Evolutionary conservation across 495 filamentous ascomycete genomes (phyloP), one percentile per base, ranked within the genome.

Genomic region (Annulohypoxylon moriforme): DNA sequence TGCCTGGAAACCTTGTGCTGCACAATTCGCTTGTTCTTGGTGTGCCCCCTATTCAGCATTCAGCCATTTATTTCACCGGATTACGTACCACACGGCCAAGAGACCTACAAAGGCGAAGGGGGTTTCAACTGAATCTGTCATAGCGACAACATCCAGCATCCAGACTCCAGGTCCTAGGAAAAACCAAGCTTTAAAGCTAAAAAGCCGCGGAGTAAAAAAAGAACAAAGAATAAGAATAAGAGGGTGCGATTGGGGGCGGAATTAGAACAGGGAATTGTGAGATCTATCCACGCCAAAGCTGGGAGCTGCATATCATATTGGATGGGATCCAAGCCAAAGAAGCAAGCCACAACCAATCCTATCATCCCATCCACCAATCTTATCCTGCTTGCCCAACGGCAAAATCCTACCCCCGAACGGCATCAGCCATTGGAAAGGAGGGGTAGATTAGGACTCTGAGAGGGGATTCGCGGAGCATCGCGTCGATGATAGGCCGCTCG

Each of bases 291-390:
- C 56, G 61, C 53, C 64, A 60, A 47, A 65, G 29, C 52, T 56
- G 14, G n/a, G 31, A 36, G 65, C 70, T 73, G 65, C 70, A 68
- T 49, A 69, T 68, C 65, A 73, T 73, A 73, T 65, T 65, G 64
- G 52, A 16, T 9, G 20, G 11, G 46, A 55, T 60, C 52, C 49
- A 66, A 27, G 27, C 63, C 24, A 57, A 52, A 42, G n/a, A n/a
- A 52, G 27, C 52, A 57, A 67, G 63, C 69, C 53, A 64, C 13
- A 24, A n/a, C 58, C 58, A 68, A 73, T 73, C 70, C 70, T 73
- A 44, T 44, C 40, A 7, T 16, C 40, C 40, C 20, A 52, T 27
- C 47, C 47, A 52, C 47, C 25, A 52, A 25, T 44, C 16, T 44
- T 44, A 8, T 44, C 47, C 24, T 52, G 47, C 52, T 56, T 34